Base-by-base conservation (phyloP, 225 moss, liverwort and hornwort genomes). In the Bryum argenteum region DNA sequence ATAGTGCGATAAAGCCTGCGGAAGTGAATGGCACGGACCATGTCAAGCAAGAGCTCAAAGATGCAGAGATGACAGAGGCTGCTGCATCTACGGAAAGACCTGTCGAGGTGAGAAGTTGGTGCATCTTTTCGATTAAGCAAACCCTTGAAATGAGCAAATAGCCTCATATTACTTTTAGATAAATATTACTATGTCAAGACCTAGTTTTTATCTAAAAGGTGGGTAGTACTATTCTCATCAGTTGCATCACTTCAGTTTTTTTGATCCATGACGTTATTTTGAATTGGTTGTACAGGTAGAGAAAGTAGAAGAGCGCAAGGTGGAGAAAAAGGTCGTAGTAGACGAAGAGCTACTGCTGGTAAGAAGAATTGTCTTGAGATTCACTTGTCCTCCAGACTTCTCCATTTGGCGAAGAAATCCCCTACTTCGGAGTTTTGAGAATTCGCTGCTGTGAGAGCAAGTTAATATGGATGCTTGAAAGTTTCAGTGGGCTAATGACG, bases 61-160 rank as follows among this genome's bases (percentile, higher is more conserved):
- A 93, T 67, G 69, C 84, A 63, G 93, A 96, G 48, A 88, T 93
- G 86, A 80, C 82, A n/a, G 89, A 93, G 69, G 84, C 83, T 62
- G 80, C 82, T 58, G 79, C 80, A 42, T 79, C 71, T 67, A 80
- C 78, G 61, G 92, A 88, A 71, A 80, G 77, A 70, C 72, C 65
- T 80, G 60, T 81, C 20, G 80, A 73, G 83, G 95, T 95, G 33
- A 33, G 33, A 33, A 4, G 33, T 6, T 33, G 33, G 33, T 33
- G 33, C 33, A 58, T 41, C 2, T 55, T 40, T 8, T 77, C 37
- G 33, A 33, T 33, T 9, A 59, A 22, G 56, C 28, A 67, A 14
- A 20, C 7, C 33, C 33, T 5, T 33, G 33, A 33, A 33, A 33
- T 9, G 53, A 22, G 63, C 28, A 67, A 14, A 20, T 41, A 18